These are phyloP conservation scores for Thelephora aurantiotincta DNA, from an alignment of 768 basidiomycete species.

Conservation along the genomic window DNA sequence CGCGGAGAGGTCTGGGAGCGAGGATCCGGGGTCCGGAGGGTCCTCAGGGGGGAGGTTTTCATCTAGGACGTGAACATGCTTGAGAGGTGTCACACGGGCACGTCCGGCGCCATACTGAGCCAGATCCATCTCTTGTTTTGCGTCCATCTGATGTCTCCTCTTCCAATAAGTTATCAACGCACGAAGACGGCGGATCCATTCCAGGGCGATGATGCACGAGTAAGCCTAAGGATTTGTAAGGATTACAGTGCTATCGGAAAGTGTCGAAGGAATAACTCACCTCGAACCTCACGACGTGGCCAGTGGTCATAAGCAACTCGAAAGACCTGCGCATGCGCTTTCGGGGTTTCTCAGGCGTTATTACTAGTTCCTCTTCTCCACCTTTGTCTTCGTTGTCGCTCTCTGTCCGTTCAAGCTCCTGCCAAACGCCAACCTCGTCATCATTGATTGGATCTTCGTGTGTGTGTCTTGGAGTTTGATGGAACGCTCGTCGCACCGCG, in stretches of 20 bases:
- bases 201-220: slow-evolving; percentile 50
- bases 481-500: slow-evolving; percentile 49
- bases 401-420: slow-evolving; percentile 23
- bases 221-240: slow-evolving; percentile 33
- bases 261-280: slow-evolving; percentile 23
- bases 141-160: slow-evolving; percentile 58
- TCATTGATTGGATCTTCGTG: slow-evolving; percentile 7
- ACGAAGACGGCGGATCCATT: slow-evolving; percentile 76
- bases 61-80: slow-evolving; percentile 21
- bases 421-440: slow-evolving; percentile 20
- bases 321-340: slow-evolving; percentile 57
- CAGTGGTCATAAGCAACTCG: slow-evolving; percentile 58
- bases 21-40: slow-evolving; percentile 35
- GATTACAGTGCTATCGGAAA: not conserved
- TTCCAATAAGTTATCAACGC: slow-evolving; percentile 71
- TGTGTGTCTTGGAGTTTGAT: slow-evolving; percentile 20
- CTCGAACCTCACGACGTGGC: slow-evolving; percentile 65
- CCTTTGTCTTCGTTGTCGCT: slow-evolving; percentile 55
- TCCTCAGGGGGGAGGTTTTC: slow-evolving; percentile 32
- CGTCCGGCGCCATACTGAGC: slow-evolving; percentile 36
- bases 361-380: slow-evolving; percentile 38
- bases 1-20: slow-evolving; percentile 41
- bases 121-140: slow-evolving; percentile 69
- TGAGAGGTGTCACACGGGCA: slow-evolving; percentile 46
- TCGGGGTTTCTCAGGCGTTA: slow-evolving; percentile 25